Evolutionary conservation across 176 grass and related monocot genomes (phyloP).

Genomic region (Eleusine indica): DNA sequence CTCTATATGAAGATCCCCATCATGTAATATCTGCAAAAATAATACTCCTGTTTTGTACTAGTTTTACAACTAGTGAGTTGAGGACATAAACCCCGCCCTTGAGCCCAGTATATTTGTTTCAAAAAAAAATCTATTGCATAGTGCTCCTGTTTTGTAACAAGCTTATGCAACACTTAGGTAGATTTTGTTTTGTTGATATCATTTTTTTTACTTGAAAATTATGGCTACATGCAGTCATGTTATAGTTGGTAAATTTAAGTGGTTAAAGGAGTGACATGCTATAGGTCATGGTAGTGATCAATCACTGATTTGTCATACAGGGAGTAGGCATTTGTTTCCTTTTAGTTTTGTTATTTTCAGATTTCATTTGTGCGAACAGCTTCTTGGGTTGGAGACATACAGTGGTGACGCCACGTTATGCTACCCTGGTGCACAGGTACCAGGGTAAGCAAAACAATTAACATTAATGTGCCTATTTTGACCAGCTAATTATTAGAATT

Average conservation of each 20-base stretch:
- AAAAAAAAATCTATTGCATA: not conserved
- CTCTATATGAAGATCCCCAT: not conserved
- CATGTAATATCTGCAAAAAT: not conserved
- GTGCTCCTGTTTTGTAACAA: not conserved
- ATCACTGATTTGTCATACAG: not conserved
- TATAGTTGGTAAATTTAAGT: constrained; percentile 1
- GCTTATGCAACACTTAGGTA: not conserved
- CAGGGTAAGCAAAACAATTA: too few relatives aligned
- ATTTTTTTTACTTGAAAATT: not conserved
- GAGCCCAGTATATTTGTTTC: not conserved
- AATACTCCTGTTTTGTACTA: not conserved
- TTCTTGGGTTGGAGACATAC: too few relatives aligned
- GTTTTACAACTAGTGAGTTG: constrained; percentile 5
- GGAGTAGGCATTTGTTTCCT: too few relatives aligned
- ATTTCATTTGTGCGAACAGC: too few relatives aligned
- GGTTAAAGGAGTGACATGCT: not conserved
- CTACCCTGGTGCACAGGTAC: too few relatives aligned
- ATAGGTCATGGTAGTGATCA: not conserved
- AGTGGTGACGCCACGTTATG: too few relatives aligned
- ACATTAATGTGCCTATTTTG: too few relatives aligned
- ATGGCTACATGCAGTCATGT: not conserved
- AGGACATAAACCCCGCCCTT: not conserved
- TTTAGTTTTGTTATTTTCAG: too few relatives aligned
- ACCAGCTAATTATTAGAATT: too few relatives aligned
- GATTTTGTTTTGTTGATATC: not conserved